Percentiles rank a stretch among this genome's conserved stretches.
Conservation (phyloP, 345 rosid genomes). For the Citrus mangshanensis region DNA sequence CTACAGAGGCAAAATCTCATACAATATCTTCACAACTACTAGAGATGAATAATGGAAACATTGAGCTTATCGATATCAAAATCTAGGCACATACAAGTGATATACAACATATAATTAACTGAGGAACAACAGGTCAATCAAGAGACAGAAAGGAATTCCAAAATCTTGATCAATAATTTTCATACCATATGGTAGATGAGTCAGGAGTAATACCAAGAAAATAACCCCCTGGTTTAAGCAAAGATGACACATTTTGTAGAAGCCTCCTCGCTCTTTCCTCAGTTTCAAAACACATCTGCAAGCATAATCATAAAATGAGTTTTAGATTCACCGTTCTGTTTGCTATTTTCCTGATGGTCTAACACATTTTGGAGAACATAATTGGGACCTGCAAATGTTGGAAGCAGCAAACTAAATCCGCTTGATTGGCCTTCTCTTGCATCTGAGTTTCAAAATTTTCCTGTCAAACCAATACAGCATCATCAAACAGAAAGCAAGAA, state of each 20-base stretch:
- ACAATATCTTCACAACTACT: not conserved
- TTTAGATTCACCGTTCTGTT: slow-evolving; percentile 7
- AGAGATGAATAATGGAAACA: not conserved
- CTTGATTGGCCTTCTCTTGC: slow-evolving; percentile 56
- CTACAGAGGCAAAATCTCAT: not conserved
- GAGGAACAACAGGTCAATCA: not conserved
- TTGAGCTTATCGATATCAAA: not conserved
- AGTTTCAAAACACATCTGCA: slow-evolving; percentile 84
- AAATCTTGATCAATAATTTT: slow-evolving; percentile 12
- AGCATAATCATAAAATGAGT: not conserved
- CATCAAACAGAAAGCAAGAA: not conserved
- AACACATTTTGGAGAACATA: not conserved
- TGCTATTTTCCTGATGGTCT: not conserved
- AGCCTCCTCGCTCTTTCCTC: slow-evolving; percentile 93
- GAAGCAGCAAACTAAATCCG: slow-evolving; percentile 88
- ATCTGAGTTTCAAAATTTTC: slow-evolving; percentile 57
- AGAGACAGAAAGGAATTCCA: not conserved
- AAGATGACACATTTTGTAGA: slow-evolving; percentile 68
- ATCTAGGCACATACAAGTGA: not conserved
- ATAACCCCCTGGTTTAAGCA: slow-evolving; percentile 95
- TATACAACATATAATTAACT: not conserved
- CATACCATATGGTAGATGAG: slow-evolving; percentile 99
- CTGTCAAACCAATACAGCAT: slow-evolving; percentile 33
- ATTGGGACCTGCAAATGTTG: slow-evolving; percentile 80
- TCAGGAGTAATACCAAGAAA: slow-evolving; percentile 95